Evolutionary conservation across 805 yeast genomes (phyloP).

Genomic region (Debaryomyces maramus): DNA sequence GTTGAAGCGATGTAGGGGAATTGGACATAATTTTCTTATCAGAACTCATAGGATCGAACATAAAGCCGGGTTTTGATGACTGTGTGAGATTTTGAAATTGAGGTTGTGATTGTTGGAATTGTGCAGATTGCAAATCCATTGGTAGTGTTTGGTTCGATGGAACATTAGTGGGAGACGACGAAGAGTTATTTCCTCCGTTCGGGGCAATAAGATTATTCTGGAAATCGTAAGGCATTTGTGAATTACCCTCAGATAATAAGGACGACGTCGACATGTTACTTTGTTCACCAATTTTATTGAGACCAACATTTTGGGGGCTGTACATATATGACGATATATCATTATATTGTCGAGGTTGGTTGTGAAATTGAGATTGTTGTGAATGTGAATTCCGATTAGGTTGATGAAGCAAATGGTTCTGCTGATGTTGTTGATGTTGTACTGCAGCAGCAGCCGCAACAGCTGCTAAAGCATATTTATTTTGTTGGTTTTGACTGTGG

Average conservation of each 20-base stretch:
- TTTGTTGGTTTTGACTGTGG: constrained; percentile 15
- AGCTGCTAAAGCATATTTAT: constrained; percentile 28
- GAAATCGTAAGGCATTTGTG: constrained; percentile 14
- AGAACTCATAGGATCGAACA: constrained; percentile 1
- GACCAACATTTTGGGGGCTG: background rate
- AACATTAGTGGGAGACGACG: constrained; percentile 12
- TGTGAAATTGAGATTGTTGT: constrained; percentile 11
- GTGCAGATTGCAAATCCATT: background rate
- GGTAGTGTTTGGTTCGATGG: background rate
- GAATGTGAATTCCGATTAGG: too few species aligned
- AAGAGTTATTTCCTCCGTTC: constrained; percentile 19
- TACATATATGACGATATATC: background rate
- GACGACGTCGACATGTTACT: constrained; percentile 5
- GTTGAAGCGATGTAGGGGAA: constrained; percentile 23
- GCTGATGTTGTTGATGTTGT: constrained; percentile 22
- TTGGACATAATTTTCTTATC: constrained; percentile 4
- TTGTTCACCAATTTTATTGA: background rate
- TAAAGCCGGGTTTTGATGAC: background rate
- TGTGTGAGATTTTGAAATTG: constrained; percentile 1
- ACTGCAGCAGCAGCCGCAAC: constrained; percentile 35
- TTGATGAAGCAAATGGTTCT: constrained; percentile 18
- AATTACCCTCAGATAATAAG: constrained; percentile 7
- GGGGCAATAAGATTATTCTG: constrained; percentile 15
- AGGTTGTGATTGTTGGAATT: background rate
- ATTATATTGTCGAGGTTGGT: constrained; percentile 10